Evolutionary conservation across 371 early-diverging fungal genomes (phyloP).

Genomic region (Actinomortierella ambigua): DNA sequence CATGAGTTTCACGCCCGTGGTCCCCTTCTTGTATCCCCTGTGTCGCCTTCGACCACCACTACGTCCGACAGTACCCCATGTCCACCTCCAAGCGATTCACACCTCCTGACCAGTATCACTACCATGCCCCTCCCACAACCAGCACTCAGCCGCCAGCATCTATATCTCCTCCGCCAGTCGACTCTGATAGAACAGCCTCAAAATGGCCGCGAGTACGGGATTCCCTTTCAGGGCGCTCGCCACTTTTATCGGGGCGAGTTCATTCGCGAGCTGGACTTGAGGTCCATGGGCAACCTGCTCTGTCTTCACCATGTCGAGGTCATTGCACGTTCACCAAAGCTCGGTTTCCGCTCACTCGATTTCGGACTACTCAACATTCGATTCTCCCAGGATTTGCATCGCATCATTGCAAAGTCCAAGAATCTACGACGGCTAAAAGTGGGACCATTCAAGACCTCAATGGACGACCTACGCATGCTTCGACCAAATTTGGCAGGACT

Average conservation of each 20-base stretch:
- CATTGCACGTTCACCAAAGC: constrained; percentile 30
- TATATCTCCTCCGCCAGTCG: too few species aligned
- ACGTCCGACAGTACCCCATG: too few species aligned
- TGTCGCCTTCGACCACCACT: too few species aligned
- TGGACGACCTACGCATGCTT: constrained; percentile 13
- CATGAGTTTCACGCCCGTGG: constrained; percentile 27
- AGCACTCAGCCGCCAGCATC: too few species aligned
- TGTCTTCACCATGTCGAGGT: constrained; percentile 36
- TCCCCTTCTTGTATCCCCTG: constrained; percentile 7
- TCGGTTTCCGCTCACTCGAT: constrained; percentile 39
- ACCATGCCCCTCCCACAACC: too few species aligned
- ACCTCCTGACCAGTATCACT: too few species aligned
- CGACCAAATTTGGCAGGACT: constrained; percentile 18
- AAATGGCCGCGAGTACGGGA: constrained; percentile 24
- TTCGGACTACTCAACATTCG: constrained; percentile 16
- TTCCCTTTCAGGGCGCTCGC: constrained; percentile 37
- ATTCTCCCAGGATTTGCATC: constrained; percentile 30
- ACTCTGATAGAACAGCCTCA: too few species aligned
- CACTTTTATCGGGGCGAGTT: constrained; percentile 38
- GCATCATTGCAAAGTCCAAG: constrained; percentile 24
- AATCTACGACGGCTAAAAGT: constrained; percentile 15
- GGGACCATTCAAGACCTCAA: constrained; percentile 18
- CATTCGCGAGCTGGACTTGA: constrained; percentile 34
- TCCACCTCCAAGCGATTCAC: too few species aligned
- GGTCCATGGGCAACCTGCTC: constrained; percentile 5